Percentiles rank a stretch among this genome's conserved stretches.
phyloP scores from a whole-genome alignment of 768 basidiomycete genomes.

The Termitomyces sp. region DNA sequence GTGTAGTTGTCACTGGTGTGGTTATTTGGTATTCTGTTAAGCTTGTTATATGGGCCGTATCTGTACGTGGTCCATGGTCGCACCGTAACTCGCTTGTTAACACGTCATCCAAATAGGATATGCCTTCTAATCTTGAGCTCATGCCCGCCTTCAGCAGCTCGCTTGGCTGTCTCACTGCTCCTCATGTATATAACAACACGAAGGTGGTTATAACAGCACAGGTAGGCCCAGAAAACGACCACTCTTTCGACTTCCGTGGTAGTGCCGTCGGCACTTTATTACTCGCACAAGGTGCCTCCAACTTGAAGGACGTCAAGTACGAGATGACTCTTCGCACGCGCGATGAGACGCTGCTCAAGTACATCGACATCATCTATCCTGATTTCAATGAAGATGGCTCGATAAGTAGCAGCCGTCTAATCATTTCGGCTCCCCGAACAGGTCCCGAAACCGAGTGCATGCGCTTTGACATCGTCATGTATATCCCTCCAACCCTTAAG shows the following conservation, averaged over 20 bases:
- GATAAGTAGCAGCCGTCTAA: conserved; percentile 30
- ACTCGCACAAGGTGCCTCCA: conserved; percentile 37
- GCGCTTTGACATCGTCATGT: conserved; percentile 50
- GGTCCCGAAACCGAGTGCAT: conserved; percentile 33
- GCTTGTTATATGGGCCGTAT: conserved; percentile 41
- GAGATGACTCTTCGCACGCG: conserved; percentile 43
- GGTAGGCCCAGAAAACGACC: conserved; percentile 29
- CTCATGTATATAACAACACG: conserved; percentile 39
- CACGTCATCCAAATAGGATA: conserved; percentile 25
- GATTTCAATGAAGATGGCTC: conserved; percentile 25
- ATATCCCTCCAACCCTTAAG: conserved; percentile 44
- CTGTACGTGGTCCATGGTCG: conserved; percentile 25
- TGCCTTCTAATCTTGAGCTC: conserved; percentile 47
- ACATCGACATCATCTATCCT: conserved; percentile 31
- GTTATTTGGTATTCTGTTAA: conserved; percentile 37
- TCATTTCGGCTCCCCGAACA: conserved; percentile 31
- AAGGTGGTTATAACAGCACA: conserved; percentile 33
- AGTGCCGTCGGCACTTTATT: conserved; percentile 46
- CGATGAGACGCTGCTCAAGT: conserved; percentile 33
- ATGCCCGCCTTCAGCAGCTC: conserved; percentile 52
- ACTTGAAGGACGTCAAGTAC: conserved; percentile 40
- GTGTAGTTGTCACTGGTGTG: conserved; percentile 39
- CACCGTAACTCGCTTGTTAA: not conserved
- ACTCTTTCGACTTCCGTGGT: conserved; percentile 43
- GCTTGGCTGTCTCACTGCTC: conserved; percentile 42